Evolutionary conservation across 1,284 basidiomycete genomes (phyloP), one percentile per base, ranked within the genome.

Genomic region (Stygiomarasmius scandens): DNA sequence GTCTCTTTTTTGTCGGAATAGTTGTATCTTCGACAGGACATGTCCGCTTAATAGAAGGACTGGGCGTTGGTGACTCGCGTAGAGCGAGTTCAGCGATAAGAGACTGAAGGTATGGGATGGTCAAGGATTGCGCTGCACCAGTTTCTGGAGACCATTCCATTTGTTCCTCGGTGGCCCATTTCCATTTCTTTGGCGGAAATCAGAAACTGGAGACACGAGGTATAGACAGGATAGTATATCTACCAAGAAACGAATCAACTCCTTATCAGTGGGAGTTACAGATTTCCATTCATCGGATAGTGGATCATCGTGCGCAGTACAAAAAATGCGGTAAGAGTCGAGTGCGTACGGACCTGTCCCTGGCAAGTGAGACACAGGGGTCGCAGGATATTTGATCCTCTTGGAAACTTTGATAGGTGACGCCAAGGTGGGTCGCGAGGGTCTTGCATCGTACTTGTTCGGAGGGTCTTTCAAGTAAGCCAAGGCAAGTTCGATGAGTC

Each of bases 311-410:
- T 65, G 52, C 8, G 55, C 51, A 19, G 67, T 69, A 55, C 82
- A 87, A 65, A 87, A 89, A 19, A 89, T 86, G 32, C 85, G 77
- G 61, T 86, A 86, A 1, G 85, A 88, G 64, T 89, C 86, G 0
- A 86, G 73, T 0, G 87, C 87, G 60, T 89, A 89, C 1, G 75
- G 73, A 0, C 87, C 86, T 1, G 80, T 73, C 0, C 85, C 85
- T 0, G 84, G 84, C 9, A 84, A 72, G 62, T 83, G 80, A 11
- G 82, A 81, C 43, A 83, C 72, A 0, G 77, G 72, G 1, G 79
- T 82, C 8, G 71, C 66, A 3, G 77, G 74, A 59, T 83, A 83
- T 32, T 59, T 64, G 60, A 51, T 23, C 25, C 49, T 49, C 8
- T 41, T 44, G 27, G 34, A 44, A 16, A 24, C 10, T 44, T 50